Conservation (phyloP, 1,284 basidiomycete species). For the Tilletia setariae region DNA sequence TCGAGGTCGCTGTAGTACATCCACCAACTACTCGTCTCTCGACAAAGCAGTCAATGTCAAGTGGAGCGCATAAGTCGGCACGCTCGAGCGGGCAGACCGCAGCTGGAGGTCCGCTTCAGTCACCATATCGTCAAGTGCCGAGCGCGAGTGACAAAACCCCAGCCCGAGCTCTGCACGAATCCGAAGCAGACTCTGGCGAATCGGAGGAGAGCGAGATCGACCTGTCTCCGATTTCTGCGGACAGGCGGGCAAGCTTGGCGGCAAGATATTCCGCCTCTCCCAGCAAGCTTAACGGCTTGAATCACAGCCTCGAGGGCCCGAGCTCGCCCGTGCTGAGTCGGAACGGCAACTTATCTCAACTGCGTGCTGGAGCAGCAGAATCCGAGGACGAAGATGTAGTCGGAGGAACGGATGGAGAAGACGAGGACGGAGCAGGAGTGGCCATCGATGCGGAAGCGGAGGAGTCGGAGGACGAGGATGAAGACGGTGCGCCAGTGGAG, state of each 20-base stretch:
- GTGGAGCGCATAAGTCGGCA: no score
- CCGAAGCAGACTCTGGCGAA: not conserved
- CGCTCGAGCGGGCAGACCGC: no score
- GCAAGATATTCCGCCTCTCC: not conserved
- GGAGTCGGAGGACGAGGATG: not conserved
- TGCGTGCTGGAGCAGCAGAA: not conserved
- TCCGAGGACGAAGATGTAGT: not conserved
- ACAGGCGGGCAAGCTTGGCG: not conserved
- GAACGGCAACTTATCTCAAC: not conserved
- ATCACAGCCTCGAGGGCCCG: no score
- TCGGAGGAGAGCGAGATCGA: slow-evolving; percentile 6
- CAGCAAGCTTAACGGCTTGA: not conserved
- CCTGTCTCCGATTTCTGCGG: not conserved
- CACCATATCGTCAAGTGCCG: no score
- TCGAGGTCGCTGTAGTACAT: no score
- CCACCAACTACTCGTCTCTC: no score
- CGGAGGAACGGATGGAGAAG: slow-evolving; percentile 7
- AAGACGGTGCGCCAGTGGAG: slow-evolving; percentile 6
- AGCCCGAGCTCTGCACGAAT: not conserved
- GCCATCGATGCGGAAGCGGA: no score
- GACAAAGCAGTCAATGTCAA: no score
- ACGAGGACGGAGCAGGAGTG: not conserved
- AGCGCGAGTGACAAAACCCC: no score
- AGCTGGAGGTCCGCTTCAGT: no score
- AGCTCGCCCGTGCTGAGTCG: not conserved